Conservation (phyloP, 148 eudicot species). For the Amaranthus cruentus region DNA sequence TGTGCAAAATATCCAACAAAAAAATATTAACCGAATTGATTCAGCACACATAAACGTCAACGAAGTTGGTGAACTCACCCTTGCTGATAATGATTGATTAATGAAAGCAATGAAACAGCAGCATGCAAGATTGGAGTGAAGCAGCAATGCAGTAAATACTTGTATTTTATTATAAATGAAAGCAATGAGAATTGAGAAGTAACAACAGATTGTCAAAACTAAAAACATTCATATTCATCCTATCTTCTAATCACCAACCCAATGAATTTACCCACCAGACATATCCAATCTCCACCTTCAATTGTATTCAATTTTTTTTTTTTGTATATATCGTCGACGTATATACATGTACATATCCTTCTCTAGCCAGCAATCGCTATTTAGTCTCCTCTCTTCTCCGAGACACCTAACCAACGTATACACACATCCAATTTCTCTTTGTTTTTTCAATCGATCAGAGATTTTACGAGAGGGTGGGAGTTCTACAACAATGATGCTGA, state of each 20-base stretch:
- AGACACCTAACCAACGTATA: slow-evolving; percentile 20
- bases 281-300: slow-evolving; percentile 27
- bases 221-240: slow-evolving; percentile 37
- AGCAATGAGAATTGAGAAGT: slow-evolving; percentile 29
- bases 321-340: slow-evolving; percentile 45
- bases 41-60: too few relatives aligned
- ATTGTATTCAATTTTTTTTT: slow-evolving; percentile 16
- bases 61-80: too few relatives aligned
- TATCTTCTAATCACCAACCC: slow-evolving; percentile 25
- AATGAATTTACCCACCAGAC: slow-evolving; percentile 32
- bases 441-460: background rate
- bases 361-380: slow-evolving; percentile 23
- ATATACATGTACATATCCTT: slow-evolving; percentile 49
- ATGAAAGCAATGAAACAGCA: too few relatives aligned
- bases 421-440: slow-evolving; percentile 4
- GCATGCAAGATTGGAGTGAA: too few relatives aligned
- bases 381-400: background rate
- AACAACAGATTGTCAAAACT: slow-evolving; percentile 25
- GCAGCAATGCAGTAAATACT: too few relatives aligned
- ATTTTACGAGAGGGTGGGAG: background rate
- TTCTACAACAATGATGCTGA: slow-evolving; percentile 19
- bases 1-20: too few relatives aligned
- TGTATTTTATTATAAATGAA: slow-evolving; percentile 42
- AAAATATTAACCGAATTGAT: too few relatives aligned
- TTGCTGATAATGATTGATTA: too few relatives aligned